These are phyloP conservation scores for Pleurotus tuoliensis DNA, from an alignment of 768 basidiomycete species.

Conservation along the genomic window DNA sequence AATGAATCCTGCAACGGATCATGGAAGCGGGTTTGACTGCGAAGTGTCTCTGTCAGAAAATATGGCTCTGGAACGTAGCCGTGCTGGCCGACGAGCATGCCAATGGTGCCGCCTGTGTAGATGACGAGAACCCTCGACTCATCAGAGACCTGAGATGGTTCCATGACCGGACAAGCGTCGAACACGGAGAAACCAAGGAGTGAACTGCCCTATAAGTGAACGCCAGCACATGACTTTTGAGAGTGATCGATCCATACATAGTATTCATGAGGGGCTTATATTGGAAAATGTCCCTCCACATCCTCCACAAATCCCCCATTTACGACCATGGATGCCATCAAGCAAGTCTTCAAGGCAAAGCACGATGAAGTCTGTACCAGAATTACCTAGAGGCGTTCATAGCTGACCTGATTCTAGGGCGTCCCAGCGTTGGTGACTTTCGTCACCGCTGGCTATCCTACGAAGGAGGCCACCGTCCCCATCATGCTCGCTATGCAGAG, in stretches of 20 bases:
- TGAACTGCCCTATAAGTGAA: background rate
- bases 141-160: constrained; percentile 44
- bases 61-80: constrained; percentile 86
- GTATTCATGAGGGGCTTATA: background rate
- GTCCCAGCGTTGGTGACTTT: constrained; percentile 76
- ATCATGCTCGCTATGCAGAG: constrained; percentile 89
- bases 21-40: constrained; percentile 84
- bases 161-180: constrained; percentile 34
- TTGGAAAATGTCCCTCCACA: background rate
- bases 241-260: background rate
- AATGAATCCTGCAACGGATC: constrained; percentile 86
- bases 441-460: constrained; percentile 92
- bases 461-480: constrained; percentile 73
- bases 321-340: constrained; percentile 63
- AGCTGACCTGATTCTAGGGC: constrained; percentile 32
- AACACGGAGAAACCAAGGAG: constrained; percentile 4
- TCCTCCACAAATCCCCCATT: constrained; percentile 10
- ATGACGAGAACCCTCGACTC: constrained; percentile 84
- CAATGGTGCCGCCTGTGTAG: constrained; percentile 90
- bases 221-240: constrained; percentile 5
- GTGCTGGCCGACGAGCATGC: constrained; percentile 74
- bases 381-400: background rate
- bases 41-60: constrained; percentile 81
- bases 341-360: constrained; percentile 66
- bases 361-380: constrained; percentile 42